phyloP scores from a whole-genome alignment of 2,329 filamentous ascomycete genomes.

The Botrytis pseudocinerea region DNA sequence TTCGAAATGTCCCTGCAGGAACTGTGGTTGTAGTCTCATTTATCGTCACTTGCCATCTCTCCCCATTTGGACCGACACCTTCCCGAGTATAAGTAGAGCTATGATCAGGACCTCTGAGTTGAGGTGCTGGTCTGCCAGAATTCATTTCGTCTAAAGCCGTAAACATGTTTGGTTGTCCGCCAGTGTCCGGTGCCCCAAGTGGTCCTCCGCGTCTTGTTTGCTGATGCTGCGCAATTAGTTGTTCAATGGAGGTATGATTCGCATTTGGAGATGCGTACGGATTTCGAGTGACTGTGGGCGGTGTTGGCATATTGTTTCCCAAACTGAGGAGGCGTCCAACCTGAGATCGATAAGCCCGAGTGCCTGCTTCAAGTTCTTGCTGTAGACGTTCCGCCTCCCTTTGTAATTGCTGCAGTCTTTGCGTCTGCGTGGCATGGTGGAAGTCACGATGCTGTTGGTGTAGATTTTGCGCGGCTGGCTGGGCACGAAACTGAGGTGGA shows the following conservation, averaged over 20 bases:
- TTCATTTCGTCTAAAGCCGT: constrained; percentile 34
- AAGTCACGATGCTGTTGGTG: constrained; percentile 33
- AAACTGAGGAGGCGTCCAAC: constrained; percentile 14
- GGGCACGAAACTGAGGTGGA: constrained; percentile 26
- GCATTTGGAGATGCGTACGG: constrained; percentile 1
- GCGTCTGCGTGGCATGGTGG: constrained; percentile 30
- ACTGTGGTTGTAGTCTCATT: constrained; percentile 46
- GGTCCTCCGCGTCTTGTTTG: constrained; percentile 32
- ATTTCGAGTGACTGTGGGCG: constrained; percentile 13
- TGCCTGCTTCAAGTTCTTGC: constrained; percentile 40
- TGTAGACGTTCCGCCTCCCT: constrained; percentile 48
- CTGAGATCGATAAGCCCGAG: constrained; percentile 18
- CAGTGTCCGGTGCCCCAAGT: constrained; percentile 31
- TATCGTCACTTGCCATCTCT: constrained; percentile 53
- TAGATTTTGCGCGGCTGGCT: constrained; percentile 32
- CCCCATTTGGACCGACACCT: constrained; percentile 51
- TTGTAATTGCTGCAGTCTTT: constrained; percentile 50
- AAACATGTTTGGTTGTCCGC: constrained; percentile 23
- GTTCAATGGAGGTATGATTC: constrained; percentile 17
- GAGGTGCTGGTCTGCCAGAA: constrained; percentile 37
- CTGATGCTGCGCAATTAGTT: constrained; percentile 20
- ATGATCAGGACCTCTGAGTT: constrained; percentile 41
- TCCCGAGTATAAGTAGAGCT: constrained; percentile 51
- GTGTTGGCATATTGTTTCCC: constrained; percentile 21
- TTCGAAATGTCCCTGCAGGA: constrained; percentile 27